Conservation (phyloP, 257 asterid genomes). For the Datura wrightii region DNA sequence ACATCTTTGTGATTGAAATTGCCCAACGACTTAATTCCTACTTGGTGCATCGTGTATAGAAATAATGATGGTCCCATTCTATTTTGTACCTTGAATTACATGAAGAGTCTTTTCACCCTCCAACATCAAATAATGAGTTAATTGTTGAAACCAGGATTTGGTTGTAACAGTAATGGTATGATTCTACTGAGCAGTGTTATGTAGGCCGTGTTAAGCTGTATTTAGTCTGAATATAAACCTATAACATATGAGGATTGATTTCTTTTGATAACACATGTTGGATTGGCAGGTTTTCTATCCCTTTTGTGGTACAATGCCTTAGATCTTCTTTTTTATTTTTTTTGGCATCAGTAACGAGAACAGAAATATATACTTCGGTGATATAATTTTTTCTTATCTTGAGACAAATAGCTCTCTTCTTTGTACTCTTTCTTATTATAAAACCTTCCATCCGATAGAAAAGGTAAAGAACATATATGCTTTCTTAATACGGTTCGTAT, state of each 20-base stretch:
- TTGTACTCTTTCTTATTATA: neutral
- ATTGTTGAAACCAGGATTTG: neutral
- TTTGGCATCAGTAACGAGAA: neutral
- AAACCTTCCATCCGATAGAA: neutral
- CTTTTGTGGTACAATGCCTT: neutral
- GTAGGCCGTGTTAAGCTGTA: neutral
- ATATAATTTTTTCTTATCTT: neutral
- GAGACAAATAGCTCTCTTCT: neutral
- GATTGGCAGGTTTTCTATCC: neutral
- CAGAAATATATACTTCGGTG: neutral
- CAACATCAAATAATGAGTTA: neutral
- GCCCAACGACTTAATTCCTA: neutral
- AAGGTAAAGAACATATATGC: neutral
- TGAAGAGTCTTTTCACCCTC: neutral
- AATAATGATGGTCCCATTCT: neutral
- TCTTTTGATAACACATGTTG: slow-evolving; percentile 17
- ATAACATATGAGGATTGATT: neutral
- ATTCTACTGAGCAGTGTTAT: neutral
- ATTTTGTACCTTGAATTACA: neutral
- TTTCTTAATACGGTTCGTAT: neutral
- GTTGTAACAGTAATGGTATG: neutral
- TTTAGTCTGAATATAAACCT: neutral
- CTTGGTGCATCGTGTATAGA: neutral
- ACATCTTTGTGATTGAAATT: too few species aligned
- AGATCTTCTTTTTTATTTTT: neutral